Base-by-base conservation (phyloP, 2,329 filamentous ascomycete genomes). In the Penicillium brevicompactum region DNA sequence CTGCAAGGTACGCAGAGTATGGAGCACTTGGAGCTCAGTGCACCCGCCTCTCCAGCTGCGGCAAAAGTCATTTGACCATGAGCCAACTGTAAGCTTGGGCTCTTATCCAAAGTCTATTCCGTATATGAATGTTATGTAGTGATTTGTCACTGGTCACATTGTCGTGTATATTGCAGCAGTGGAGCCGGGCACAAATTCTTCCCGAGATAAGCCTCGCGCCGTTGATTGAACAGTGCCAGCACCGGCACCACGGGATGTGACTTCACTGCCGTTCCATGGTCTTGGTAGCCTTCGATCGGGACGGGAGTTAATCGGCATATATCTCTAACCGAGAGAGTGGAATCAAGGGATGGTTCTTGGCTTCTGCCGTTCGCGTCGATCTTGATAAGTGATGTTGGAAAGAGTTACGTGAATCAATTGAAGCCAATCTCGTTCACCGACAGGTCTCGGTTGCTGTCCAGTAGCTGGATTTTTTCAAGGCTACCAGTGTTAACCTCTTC, bases 191-290 rank as follows among this genome's bases (percentile, higher is more conserved):
- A 14, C 16, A n/a, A 34, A 24, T 18, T 44, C 13, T 22, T 42
- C 21, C 14, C 16, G 46, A 57, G 61, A 62, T 58, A 63, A 63
- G 59, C 27, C 30, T 53, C 21, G 13, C n/a, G 10, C 8, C 22
- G 16, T 37, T 61, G 53, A 61, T 61, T 61, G 59, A 45, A 46
- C 40, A 38, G 18, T 14, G 16, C 11, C 30, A 27, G 16, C 47
- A 46, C 22, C 32, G 21, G 34, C 24, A 11, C 16, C 30, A 47
- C 14, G 10, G 21, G 13, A 42, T 9, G 27, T 10, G 30, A 13
- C 14, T 40, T 42, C 34, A 14, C 40, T 7, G 27, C 13, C 11
- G 21, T 38, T 16, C 52, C 47, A 31, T 9, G 21, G 10, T 10
- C 18, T n/a, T 52, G 51, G 51, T 49, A 51, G n/a, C 44, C 27